Base-by-base conservation (phyloP, 2,329 filamentous ascomycete species). In the Lasiodiplodia sp. region DNA sequence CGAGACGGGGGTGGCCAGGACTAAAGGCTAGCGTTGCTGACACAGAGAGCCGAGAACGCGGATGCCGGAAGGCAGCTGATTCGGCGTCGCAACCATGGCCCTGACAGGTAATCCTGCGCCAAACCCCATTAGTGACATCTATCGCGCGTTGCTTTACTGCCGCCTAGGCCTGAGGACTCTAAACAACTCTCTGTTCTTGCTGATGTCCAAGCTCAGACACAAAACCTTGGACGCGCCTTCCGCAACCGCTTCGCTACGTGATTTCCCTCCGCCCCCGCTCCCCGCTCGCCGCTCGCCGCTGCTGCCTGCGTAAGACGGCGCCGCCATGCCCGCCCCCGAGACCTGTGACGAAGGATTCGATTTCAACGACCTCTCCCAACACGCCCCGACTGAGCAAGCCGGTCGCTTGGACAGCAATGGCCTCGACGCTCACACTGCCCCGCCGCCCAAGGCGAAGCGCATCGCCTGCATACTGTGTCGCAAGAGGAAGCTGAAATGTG, bases 391-490 rank as follows among this genome's bases (percentile, higher is more conserved):
- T 72, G 72, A 73, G 80, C 58, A 76, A 78, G 5, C 44, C 44
- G 67, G 80, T 81, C 69, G 74, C 77, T 70, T 72, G 76, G 37
- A 78, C 66, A 75, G 78, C 68, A 82, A 82, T 69, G 82, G 84
- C 70, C 79, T 79, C 68, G 76, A 81, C 52, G 78, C 80, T 70
- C 86, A 86, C 73, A 89, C 89, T 71, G 85, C 93, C 25, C 90
- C 92, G 52, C 65, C 55, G 37, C 78, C 78, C 12, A 84, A 83
- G 71, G 75, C 78, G n/a, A 98, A 98, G 85, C 89, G 95, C 73
- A 92, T 98, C 75, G 96, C 96, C 47, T 99, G 96, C 79, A 92
- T 97, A 77, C 90, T 98, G 71, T 99, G 96, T 78, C 87, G 95
- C 75, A 96, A 94, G 81, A 88, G 95, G 77, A 98, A 98, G 82